Evolutionary conservation across 139 green algal species (phyloP).

Genomic region (Asterochloris erici): DNA sequence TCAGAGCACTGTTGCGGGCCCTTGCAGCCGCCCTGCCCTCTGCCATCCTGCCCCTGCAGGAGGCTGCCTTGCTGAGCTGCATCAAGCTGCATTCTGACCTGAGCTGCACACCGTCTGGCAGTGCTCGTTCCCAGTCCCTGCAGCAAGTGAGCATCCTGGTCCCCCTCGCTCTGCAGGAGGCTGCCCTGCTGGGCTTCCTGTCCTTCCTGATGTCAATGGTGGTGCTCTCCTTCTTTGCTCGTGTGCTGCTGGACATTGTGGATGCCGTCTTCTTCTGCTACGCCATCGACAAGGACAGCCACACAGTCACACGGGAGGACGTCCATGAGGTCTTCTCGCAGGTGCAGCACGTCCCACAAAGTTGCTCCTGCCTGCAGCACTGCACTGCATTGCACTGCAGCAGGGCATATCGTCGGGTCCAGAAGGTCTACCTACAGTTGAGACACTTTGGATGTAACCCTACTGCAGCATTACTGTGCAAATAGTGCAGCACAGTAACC

Average conservation of each 20-base stretch:
- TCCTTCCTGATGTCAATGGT: constrained; percentile 46
- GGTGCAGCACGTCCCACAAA: no score
- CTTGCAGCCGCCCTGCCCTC: no score
- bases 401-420: neutral
- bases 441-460: no score
- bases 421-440: no score
- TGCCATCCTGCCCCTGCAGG: constrained; percentile 7
- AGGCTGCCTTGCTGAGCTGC: constrained; percentile 44
- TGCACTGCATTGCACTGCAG: neutral
- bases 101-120: no score
- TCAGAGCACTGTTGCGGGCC: no score
- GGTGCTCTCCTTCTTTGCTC: constrained; percentile 59
- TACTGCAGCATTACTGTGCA: no score
- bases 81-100: neutral
- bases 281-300: constrained; percentile 61
- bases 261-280: constrained; percentile 77
- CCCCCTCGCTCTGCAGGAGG: constrained; percentile 23
- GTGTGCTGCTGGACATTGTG: constrained; percentile 62
- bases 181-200: constrained; percentile 42
- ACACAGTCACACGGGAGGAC: constrained; percentile 34
- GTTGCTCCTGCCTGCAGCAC: constrained; percentile 14
- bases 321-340: constrained; percentile 43
- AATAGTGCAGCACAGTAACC: no score
- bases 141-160: no score
- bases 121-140: no score